Evolutionary conservation across 257 asterid genomes (phyloP).

Genomic region (Solanum rostratum): DNA sequence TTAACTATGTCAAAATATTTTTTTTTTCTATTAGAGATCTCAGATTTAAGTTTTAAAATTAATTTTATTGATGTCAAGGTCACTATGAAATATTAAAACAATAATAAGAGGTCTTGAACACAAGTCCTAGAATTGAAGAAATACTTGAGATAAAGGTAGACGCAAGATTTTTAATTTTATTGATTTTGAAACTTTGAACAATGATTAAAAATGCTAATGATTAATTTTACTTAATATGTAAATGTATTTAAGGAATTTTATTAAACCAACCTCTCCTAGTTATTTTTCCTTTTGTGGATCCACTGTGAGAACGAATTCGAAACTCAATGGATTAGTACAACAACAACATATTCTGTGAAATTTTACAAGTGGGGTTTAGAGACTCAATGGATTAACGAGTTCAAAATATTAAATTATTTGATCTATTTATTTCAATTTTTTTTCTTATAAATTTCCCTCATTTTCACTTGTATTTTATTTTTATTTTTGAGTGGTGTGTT

Average conservation of each 20-base stretch:
- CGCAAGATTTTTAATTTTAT: not conserved
- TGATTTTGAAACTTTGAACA: not conserved
- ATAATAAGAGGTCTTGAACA: not conserved
- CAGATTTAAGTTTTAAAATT: not conserved
- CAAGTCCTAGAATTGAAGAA: not conserved
- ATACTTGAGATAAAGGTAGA: not conserved
- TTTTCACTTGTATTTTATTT: not conserved
- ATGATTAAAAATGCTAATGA: not conserved
- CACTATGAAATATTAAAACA: not conserved
- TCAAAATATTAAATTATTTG: not conserved
- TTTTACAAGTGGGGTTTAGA: no score
- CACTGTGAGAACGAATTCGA: not conserved
- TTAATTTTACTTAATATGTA: not conserved
- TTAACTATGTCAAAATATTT: not conserved
- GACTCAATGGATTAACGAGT: not conserved
- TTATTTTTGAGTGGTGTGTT: not conserved
- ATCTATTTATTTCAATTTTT: no score
- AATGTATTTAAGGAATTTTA: not conserved
- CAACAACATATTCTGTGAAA: no score
- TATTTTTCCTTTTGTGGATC: not conserved
- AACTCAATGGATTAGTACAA: not conserved
- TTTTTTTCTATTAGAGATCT: not conserved
- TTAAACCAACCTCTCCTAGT: not conserved
- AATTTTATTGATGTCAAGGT: not conserved
- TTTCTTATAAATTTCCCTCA: not conserved